Conservation (phyloP, 768 basidiomycete species). For the Tephrocybe rancida region DNA sequence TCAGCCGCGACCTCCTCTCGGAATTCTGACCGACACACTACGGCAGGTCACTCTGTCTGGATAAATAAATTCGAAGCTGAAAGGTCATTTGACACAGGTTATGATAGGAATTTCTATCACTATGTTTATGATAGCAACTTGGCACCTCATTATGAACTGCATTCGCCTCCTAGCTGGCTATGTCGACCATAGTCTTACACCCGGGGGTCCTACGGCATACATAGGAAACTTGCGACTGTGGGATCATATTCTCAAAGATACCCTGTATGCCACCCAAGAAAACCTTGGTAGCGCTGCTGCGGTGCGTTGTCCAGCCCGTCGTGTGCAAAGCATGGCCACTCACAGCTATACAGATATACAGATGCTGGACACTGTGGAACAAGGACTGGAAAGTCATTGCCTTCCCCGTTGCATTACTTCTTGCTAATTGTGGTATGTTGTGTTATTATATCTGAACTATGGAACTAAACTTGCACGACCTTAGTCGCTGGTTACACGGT, state of each 20-base stretch:
- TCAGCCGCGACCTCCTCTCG: not conserved
- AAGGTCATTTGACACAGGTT: not conserved
- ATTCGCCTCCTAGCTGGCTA: conserved; percentile 8
- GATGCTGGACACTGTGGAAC: conserved; percentile 12
- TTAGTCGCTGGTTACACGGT: conserved; percentile 14
- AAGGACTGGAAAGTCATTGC: conserved; percentile 4
- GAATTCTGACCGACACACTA: not conserved
- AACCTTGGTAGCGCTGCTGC: conserved; percentile 12
- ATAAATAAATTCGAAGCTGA: not conserved
- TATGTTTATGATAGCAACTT: conserved; percentile 13
- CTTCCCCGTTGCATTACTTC: conserved; percentile 2
- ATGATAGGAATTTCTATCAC: conserved; percentile 2
- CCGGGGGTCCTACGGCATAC: conserved; percentile 7
- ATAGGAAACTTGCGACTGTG: conserved; percentile 10
- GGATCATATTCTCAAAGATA: conserved; percentile 15
- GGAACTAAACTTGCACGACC: not conserved
- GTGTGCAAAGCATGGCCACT: not conserved
- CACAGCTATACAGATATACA: not conserved
- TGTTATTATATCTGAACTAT: not conserved
- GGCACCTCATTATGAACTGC: conserved; percentile 10
- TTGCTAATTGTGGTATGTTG: conserved; percentile 9
- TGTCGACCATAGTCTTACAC: conserved; percentile 8
- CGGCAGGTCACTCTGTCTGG: not conserved
- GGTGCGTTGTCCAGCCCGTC: not conserved
- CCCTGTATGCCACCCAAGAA: conserved; percentile 13